phyloP scores from a whole-genome alignment of 192 early-diverging fungal genomes.

The Coemansia sp. region DNA sequence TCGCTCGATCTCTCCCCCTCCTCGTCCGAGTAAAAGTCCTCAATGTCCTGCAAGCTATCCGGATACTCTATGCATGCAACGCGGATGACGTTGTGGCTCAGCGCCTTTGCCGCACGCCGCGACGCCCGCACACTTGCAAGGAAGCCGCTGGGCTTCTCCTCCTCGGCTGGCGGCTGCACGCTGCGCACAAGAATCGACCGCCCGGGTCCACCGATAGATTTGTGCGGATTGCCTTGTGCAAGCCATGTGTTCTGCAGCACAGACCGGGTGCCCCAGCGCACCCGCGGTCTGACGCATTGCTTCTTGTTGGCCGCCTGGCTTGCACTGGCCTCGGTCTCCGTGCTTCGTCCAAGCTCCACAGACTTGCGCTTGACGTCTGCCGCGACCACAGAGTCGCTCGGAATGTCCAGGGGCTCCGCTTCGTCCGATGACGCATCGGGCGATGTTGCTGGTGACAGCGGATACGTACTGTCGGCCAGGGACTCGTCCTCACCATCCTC shows the following conservation, averaged over 20 bases:
- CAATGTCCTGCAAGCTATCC: conserved; percentile 1
- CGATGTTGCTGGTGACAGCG: no score
- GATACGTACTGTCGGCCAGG: conserved; percentile 10
- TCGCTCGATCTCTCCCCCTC: background rate
- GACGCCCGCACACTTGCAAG: background rate
- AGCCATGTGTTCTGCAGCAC: conserved; percentile 21
- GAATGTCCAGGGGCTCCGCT: no score
- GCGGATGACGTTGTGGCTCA: conserved; percentile 15
- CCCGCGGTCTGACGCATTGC: conserved; percentile 14
- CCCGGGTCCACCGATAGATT: background rate
- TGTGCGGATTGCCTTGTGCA: background rate
- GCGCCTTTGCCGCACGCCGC: background rate
- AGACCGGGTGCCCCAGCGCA: conserved; percentile 37
- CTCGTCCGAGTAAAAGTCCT: conserved; percentile 4
- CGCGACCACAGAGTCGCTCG: background rate
- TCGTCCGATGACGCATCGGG: conserved; percentile 6
- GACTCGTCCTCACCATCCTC: conserved; percentile 1
- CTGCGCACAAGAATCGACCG: conserved; percentile 13
- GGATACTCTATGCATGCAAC: conserved; percentile 42
- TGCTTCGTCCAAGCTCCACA: conserved; percentile 1
- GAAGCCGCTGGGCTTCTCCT: background rate
- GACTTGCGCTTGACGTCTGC: conserved; percentile 31
- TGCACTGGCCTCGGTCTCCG: no score
- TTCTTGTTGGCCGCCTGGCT: conserved; percentile 20
- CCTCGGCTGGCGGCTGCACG: background rate